Evolutionary conservation across 1,284 basidiomycete genomes (phyloP).

Genomic region (Omphalotus olearius): DNA sequence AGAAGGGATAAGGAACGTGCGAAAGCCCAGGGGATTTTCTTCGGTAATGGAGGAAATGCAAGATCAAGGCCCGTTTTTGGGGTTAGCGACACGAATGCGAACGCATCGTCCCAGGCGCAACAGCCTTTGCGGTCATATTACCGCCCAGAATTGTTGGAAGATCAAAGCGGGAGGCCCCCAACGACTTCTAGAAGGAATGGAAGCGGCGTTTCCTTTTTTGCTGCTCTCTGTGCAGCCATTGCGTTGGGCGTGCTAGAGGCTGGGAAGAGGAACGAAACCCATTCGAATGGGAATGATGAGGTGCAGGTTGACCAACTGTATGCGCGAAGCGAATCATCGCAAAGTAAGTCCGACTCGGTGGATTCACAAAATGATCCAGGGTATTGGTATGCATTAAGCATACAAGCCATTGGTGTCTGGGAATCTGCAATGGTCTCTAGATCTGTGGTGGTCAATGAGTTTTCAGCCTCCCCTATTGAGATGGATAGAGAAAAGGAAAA

Average conservation of each 20-base stretch:
- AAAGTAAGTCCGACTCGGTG: background rate
- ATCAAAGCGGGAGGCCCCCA: background rate
- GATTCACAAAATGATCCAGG: conserved; percentile 1
- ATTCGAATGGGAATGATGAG: background rate
- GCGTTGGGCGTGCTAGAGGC: conserved; percentile 12
- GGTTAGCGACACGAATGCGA: background rate
- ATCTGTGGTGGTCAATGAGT: background rate
- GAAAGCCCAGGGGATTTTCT: conserved; percentile 9
- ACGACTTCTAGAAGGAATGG: background rate
- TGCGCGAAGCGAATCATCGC: background rate
- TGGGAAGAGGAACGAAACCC: background rate
- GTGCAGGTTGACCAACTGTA: conserved; percentile 1
- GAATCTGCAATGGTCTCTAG: conserved; percentile 11
- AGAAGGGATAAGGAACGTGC: conserved; percentile 9
- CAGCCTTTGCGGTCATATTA: background rate
- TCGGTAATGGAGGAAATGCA: background rate
- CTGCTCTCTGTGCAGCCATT: conserved; percentile 14
- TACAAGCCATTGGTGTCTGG: conserved; percentile 25
- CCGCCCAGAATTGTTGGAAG: background rate
- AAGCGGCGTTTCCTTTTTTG: conserved; percentile 12
- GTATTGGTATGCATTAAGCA: conserved; percentile 24
- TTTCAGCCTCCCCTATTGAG: background rate
- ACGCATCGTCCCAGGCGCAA: background rate
- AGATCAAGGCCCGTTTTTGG: conserved; percentile 2
- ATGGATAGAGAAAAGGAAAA: conserved; percentile 8